Base-by-base conservation (phyloP, 2,329 filamentous ascomycete species). In the Hysterium pulicare region DNA sequence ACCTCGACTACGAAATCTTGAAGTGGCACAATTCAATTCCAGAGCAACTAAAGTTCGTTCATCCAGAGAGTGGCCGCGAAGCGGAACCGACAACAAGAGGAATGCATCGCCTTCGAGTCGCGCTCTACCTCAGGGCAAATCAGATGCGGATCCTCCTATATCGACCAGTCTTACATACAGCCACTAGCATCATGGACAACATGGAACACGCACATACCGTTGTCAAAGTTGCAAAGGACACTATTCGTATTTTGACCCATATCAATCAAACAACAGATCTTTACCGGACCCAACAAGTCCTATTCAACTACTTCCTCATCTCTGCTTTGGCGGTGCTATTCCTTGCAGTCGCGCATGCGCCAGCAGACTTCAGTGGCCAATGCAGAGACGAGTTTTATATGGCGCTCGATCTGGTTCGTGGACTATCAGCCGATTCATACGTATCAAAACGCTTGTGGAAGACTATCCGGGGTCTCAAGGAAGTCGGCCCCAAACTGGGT, bases 111-210 rank as follows among this genome's bases (percentile, higher is more conserved):
- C 73, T 94, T 10, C 84, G 87, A 46, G 84, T 96, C 35, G 82
- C 93, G 63, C 84, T 93, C 15, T 93, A 94, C 61, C 72, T 96
- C 13, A 82, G 90, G 30, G 81, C 89, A 32, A 96, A 95, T 56
- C 90, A 95, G 70, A 87, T 95, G 69, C 85, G 90, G 4, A 93
- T 90, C 44, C 82, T 89, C 62, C 86, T 96, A 21, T 90, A 94
- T 64, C 87, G 89, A 0, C 90, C 90, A 0, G 83, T 95, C 2
- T 72, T 97, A 7, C 88, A 95, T 64, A 91, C 86, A 15, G 82
- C 87, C 3, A 86, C 82, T 10, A 90, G 84, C 55, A 96, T 96
- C 55, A 81, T 86, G 69, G 79, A 84, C 44, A 85, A 95, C 59
- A 76, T 83, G 38, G 69, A 73, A 4, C 83, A 87, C 48, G 90